Percentiles rank a stretch among this genome's conserved stretches.
Conservation (phyloP, 2,329 filamentous ascomycete genomes). For the Uncinocarpus reesii region DNA sequence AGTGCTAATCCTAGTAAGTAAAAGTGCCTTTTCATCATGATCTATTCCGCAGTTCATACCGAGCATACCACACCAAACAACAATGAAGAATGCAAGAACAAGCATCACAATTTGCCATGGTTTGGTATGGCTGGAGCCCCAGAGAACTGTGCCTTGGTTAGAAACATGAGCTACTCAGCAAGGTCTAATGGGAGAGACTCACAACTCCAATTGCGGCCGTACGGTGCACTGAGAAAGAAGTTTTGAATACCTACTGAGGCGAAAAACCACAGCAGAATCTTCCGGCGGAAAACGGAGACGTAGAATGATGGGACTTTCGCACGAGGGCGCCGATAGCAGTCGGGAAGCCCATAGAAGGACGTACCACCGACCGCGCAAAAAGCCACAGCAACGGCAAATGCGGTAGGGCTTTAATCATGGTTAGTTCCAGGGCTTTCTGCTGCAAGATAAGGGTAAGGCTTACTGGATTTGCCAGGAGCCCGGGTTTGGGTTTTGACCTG, state of each 20-base stretch:
- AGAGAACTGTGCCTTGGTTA: constrained; percentile 38
- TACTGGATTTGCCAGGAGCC: constrained; percentile 35
- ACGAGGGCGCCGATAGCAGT: constrained; percentile 55
- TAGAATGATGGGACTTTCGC: constrained; percentile 58
- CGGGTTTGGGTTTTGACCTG: constrained; percentile 23
- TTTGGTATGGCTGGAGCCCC: constrained; percentile 47
- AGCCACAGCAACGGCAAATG: constrained; percentile 47
- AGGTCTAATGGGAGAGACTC: constrained; percentile 15
- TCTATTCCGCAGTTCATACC: constrained; percentile 12
- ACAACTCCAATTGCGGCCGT: constrained; percentile 57
- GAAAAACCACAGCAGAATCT: constrained; percentile 59
- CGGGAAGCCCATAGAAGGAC: constrained; percentile 52
- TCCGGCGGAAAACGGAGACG: constrained; percentile 49
- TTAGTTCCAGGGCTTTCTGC: neutral
- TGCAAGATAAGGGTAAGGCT: constrained; percentile 12
- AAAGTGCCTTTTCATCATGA: neutral
- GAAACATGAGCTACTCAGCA: neutral
- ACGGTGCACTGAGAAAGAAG: constrained; percentile 56
- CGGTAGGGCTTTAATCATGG: constrained; percentile 38
- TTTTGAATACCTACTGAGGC: constrained; percentile 55
- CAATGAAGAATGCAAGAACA: constrained; percentile 38
- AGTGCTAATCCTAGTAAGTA: constrained; percentile 32
- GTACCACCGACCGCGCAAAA: constrained; percentile 48
- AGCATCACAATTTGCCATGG: constrained; percentile 49
- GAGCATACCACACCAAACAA: constrained; percentile 44